Evolutionary conservation across 306 rosid species (phyloP).

Genomic region (Fragaria iinumae): DNA sequence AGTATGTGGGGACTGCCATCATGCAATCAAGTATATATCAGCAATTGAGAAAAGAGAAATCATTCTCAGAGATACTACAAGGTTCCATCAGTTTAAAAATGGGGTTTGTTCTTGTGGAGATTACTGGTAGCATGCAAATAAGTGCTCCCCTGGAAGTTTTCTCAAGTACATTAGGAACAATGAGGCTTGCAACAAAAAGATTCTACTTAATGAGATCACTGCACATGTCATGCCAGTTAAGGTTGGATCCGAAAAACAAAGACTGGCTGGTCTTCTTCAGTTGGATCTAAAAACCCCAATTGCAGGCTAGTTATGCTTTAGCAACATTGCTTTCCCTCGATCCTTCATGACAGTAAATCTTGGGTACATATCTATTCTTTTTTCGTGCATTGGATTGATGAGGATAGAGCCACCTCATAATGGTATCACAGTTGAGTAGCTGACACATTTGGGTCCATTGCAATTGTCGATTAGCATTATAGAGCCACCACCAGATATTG

Average conservation of each 20-base stretch:
- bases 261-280: not conserved
- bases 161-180: not conserved
- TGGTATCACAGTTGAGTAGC: not conserved
- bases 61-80: slow-evolving; percentile 72
- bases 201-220: not conserved
- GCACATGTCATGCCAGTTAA: not conserved
- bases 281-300: not conserved
- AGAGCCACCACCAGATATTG: not conserved
- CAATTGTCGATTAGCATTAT: not conserved
- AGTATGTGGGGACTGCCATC: slow-evolving; percentile 87
- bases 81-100: slow-evolving; percentile 85
- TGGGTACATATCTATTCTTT: not conserved
- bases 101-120: slow-evolving; percentile 79
- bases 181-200: not conserved
- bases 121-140: slow-evolving; percentile 54
- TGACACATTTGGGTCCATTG: not conserved
- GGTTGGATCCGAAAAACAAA: not conserved
- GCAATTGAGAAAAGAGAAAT: slow-evolving; percentile 76
- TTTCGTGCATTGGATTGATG: not conserved
- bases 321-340: not conserved
- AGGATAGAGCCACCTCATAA: not conserved
- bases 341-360: not conserved
- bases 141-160: not conserved
- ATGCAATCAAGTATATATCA: slow-evolving; percentile 74
- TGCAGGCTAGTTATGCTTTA: not conserved